Base-by-base conservation (phyloP, 176 grass and related monocot species). In the Oryza nivara region DNA sequence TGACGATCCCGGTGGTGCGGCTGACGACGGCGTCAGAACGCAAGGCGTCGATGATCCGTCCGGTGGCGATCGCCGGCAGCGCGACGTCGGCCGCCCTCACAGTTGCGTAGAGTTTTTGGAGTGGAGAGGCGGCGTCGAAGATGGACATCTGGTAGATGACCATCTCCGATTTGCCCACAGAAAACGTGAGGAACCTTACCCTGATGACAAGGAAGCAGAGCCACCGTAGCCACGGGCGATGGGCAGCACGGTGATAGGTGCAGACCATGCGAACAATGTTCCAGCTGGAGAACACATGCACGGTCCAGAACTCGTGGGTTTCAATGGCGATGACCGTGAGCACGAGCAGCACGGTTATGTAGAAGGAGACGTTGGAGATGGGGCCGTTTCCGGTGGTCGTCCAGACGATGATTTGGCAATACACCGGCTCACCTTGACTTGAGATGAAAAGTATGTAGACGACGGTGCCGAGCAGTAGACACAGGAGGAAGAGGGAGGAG, bases 261-360 rank as follows among this genome's bases (percentile, higher is more conserved):
- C 82, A 84, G 5, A 84, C 11, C 7, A 75, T 60, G 28, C 22
- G 61, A 61, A 84, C 82, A 3, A 38, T 20, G 3, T 49, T 38
- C 70, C 82, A 84, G 9, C 69, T 14, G 64, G 82, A 84, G 64
- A 84, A 13, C 0, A 69, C 1, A n/a, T 77, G 58, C 2, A 26
- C 0, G 22, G 47, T 19, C 2, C 38, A 13, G 28, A 82, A 74
- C 6, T 84, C 34, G 0, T 14, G 52, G 34, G 35, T 5, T 6
- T 84, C 73, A 9, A 84, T 41, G 64, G 46, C 32, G 9, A 84
- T 20, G 46, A 84, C 65, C n/a, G 64, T 77, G 2, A 77, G 0
- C 3, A 77, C 6, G 0, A 84, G 64, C 34, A 15, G 0, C 7
- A 84, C 3, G 64, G 82, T 68, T 3, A 76, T n/a, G 65, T 35